A percentile compares a stretch with the other conserved stretches of the same genome.
Conservation (phyloP, 495 filamentous ascomycete species). For the Aspergillus funiculosus region DNA sequence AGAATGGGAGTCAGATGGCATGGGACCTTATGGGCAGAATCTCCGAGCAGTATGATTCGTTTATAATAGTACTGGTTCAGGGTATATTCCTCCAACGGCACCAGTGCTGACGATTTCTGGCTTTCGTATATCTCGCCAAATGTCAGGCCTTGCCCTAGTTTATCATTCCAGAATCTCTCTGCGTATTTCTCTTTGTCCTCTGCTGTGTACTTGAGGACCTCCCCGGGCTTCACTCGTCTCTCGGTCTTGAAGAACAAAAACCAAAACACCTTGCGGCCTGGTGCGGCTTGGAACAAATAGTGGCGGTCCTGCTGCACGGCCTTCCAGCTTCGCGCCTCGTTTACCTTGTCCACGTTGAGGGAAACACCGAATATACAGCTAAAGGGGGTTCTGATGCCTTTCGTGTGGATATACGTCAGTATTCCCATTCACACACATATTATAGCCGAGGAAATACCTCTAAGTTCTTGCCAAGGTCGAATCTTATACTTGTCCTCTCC, state of each 20-base stretch:
- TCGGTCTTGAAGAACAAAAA: conserved; percentile 30
- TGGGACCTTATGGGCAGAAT: conserved; percentile 40
- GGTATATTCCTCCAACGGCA: conserved; percentile 36
- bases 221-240: conserved; percentile 7
- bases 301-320: conserved; percentile 15
- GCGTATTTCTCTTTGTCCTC: conserved; percentile 23
- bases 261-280: conserved; percentile 26
- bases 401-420: background rate
- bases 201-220: conserved; percentile 28
- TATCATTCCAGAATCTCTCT: conserved; percentile 14
- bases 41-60: conserved; percentile 36
- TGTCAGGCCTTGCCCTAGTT: conserved; percentile 23
- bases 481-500: background rate
- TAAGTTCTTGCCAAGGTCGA: background rate
- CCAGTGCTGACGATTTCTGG: conserved; percentile 15
- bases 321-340: background rate
- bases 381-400: conserved; percentile 16
- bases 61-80: conserved; percentile 30
- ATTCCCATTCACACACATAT: background rate
- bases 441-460: background rate
- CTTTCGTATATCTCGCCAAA: conserved; percentile 35
- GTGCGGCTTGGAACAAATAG: conserved; percentile 24
- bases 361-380: conserved; percentile 38
- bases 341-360: background rate
- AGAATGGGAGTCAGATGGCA: background rate